Conservation (phyloP, 2,329 filamentous ascomycete genomes). For the Cryphonectria carpinicola region DNA sequence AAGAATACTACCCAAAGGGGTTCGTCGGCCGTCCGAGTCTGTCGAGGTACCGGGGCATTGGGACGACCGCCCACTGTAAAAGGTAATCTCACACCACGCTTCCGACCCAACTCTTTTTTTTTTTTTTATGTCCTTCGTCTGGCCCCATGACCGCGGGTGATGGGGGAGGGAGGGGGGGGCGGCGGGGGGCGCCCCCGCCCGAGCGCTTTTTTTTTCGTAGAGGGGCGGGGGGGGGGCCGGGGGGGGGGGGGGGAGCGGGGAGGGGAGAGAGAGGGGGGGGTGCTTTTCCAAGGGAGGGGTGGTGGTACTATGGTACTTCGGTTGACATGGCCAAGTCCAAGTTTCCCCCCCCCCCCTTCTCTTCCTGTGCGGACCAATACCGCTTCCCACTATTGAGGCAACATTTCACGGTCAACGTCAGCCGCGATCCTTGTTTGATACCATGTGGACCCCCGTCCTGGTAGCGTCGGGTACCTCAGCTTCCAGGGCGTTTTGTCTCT, state of each 20-base stretch:
- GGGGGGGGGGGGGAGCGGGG: too few relatives aligned
- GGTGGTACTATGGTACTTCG: background rate
- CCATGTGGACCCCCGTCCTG: slow-evolving; percentile 16
- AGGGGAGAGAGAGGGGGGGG: too few relatives aligned
- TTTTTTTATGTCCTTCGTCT: too few relatives aligned
- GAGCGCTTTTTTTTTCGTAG: too few relatives aligned
- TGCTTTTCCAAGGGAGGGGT: background rate
- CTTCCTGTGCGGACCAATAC: slow-evolving; percentile 14
- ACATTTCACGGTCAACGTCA: slow-evolving; percentile 26
- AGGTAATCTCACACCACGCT: background rate
- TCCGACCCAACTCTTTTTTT: background rate
- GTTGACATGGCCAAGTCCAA: slow-evolving; percentile 5
- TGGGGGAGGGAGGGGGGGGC: too few relatives aligned
- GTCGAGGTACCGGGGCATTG: slow-evolving; percentile 17
- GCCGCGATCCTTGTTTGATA: slow-evolving; percentile 27
- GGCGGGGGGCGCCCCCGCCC: too few relatives aligned
- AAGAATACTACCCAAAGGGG: slow-evolving; percentile 10
- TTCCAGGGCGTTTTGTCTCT: slow-evolving; percentile 11
- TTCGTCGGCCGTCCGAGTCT: slow-evolving; percentile 3
- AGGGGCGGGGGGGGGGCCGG: too few relatives aligned
- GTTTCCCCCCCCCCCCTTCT: background rate
- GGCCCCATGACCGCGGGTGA: too few relatives aligned
- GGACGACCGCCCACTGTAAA: slow-evolving; percentile 11
- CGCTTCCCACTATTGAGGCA: slow-evolving; percentile 24
- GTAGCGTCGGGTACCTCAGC: slow-evolving; percentile 25